A percentile compares a stretch with the other conserved stretches of the same genome.
These are phyloP conservation scores for Fremontodendron californicum DNA, from an alignment of 345 rosid genomes.

Conservation along the genomic window DNA sequence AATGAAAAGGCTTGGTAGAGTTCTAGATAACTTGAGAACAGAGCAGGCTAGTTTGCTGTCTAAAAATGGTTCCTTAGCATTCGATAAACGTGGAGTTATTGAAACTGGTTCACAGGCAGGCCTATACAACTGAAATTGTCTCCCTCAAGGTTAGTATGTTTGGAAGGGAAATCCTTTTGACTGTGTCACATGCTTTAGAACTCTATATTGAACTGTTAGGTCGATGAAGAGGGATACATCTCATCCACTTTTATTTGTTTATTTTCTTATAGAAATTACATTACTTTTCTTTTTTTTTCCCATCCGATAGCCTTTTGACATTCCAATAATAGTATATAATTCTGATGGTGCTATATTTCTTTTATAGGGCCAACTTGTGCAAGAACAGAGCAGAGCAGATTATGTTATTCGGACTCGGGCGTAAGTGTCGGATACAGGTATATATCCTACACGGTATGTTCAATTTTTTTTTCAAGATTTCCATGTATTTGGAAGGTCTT, in stretches of 20 bases:
- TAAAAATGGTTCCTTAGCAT: conserved; percentile 21
- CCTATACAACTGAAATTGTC: conserved; percentile 42
- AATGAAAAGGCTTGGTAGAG: conserved; percentile 78
- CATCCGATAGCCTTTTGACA: too few species aligned
- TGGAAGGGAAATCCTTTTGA: not conserved
- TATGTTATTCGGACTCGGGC: too few species aligned
- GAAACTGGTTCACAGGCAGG: conserved; percentile 34
- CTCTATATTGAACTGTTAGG: not conserved
- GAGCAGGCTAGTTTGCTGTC: conserved; percentile 51
- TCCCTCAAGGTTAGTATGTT: conserved; percentile 61
- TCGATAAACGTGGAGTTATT: conserved; percentile 26
- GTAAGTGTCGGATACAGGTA: too few species aligned
- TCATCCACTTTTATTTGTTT: not conserved
- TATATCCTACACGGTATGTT: too few species aligned
- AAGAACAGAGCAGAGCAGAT: conserved; percentile 87
- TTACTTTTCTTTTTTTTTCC: too few species aligned
- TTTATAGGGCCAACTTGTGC: conserved; percentile 63
- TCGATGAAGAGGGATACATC: not conserved
- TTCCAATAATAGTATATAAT: too few species aligned
- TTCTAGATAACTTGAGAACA: conserved; percentile 59
- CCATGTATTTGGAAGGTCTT: too few species aligned
- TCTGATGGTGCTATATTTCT: too few species aligned
- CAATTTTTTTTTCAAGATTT: too few species aligned
- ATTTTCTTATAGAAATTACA: not conserved
- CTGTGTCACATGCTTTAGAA: not conserved